phyloP scores from a whole-genome alignment of 1,284 basidiomycete species.

The Rhodotorula glutinis region DNA sequence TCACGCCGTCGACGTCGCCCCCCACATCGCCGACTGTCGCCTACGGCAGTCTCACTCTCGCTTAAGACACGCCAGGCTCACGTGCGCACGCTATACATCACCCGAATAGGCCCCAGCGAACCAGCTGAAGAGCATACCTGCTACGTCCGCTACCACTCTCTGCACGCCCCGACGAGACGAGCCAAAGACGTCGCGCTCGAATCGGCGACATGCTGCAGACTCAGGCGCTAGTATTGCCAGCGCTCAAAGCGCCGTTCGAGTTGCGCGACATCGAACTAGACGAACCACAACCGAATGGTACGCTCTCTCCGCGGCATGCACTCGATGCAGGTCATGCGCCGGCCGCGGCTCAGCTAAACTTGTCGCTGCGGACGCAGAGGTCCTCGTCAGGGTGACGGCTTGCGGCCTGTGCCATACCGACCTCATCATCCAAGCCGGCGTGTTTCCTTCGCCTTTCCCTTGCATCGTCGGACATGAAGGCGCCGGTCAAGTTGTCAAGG shows the following conservation, averaged over 20 bases:
- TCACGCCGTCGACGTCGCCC: no score
- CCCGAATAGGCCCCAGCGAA: no score
- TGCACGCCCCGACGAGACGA: no score
- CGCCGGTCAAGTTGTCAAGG: conserved; percentile 23
- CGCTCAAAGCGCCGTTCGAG: conserved; percentile 13
- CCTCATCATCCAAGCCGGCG: conserved; percentile 24
- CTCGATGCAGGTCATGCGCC: background rate
- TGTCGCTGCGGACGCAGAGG: conserved; percentile 12
- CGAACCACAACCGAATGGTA: conserved; percentile 22
- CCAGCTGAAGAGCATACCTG: no score
- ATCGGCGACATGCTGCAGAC: conserved; percentile 12
- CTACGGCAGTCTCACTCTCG: no score
- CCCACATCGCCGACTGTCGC: no score
- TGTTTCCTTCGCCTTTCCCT: conserved; percentile 33
- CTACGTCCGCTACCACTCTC: no score
- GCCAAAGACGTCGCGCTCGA: background rate
- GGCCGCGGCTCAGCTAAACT: background rate
- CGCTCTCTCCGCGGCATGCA: background rate
- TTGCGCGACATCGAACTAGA: conserved; percentile 22
- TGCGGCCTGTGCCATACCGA: conserved; percentile 33
- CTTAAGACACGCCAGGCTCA: no score
- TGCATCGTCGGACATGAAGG: conserved; percentile 35
- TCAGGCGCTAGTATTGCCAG: conserved; percentile 25
- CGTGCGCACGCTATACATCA: no score
- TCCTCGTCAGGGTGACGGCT: conserved; percentile 23